Evolutionary conservation across 305 asterid species (phyloP), one percentile per base, ranked within the genome.

Genomic region (Salvia sclarea): DNA sequence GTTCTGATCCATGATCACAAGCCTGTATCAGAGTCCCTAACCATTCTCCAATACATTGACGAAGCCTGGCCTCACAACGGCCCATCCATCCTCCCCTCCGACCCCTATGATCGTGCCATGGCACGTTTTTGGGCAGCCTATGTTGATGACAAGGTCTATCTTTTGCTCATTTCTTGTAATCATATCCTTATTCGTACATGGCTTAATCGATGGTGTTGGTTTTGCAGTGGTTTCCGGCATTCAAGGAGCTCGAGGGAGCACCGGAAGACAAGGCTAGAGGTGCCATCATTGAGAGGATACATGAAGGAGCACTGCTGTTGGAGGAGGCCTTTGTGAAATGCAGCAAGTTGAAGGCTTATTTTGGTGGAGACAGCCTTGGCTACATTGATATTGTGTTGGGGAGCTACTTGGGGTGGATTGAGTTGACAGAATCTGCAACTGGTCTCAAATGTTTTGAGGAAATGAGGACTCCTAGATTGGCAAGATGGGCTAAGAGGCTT

Each of bases 121-220:
- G 85, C 82, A 4, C 82, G 79, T 8, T 83, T 85, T 24, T 83
- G 88, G 91, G 83, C 86, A 2, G 71, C 83, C 16, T 85, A 79
- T 48, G 45, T 79, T 24, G 84, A 82, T 56, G 75, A 82, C 6
- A 76, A 78, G 86, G 82, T 82, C 57, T 21, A 45, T 1, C 4
- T 6, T 28, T 8, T 17, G 22, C 63, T 55, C 61, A 57, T 8
- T 35, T 59, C 13, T n/a, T 41, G n/a, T 10, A 1, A 10, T 1
- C 6, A 14, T 8, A 33, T 13, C 3, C 40, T 8, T 16, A 14
- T 57, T 56, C n/a, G 9, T 3, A 5, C 8, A 22, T 25, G 57
- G 2, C 31, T 31, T 7, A n/a, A n/a, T n/a, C 28, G 40, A 50
- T 25, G 9, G 48, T 28, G 17, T 61, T 54, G 58, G 14, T 74